These are phyloP conservation scores for Cucumis hystrix DNA, from an alignment of 306 rosid species.

Conservation along the genomic window DNA sequence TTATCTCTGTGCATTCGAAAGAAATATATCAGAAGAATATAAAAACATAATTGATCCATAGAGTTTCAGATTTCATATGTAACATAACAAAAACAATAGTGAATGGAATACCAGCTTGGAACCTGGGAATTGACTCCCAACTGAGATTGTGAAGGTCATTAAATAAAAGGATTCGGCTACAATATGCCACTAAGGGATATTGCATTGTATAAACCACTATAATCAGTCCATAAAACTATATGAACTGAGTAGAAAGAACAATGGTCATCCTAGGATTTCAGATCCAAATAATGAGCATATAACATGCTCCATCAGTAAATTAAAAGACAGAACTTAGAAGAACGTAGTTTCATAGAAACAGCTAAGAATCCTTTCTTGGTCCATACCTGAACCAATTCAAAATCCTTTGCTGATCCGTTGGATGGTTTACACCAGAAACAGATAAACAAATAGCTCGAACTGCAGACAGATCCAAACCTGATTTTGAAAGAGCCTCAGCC, in stretches of 20 bases:
- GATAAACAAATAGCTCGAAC: constrained; percentile 91
- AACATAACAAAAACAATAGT: not conserved
- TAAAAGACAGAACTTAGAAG: no score
- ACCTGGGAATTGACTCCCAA: not conserved
- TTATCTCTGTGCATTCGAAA: constrained; percentile 35
- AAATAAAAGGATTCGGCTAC: not conserved
- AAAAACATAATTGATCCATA: not conserved
- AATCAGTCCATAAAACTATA: not conserved
- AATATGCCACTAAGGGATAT: not conserved
- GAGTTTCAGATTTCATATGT: not conserved
- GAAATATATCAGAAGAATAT: not conserved
- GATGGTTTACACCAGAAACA: constrained; percentile 89
- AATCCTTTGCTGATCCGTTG: constrained; percentile 74
- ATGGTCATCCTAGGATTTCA: not conserved
- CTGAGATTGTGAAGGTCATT: not conserved
- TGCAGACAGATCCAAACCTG: constrained; percentile 62
- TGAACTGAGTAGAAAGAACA: not conserved
- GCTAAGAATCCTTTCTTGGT: constrained; percentile 3
- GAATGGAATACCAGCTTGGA: not conserved
- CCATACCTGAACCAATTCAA: constrained; percentile 71
- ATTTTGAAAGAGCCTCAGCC: constrained; percentile 65
- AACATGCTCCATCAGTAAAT: not conserved
- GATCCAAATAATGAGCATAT: not conserved
- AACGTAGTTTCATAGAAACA: not conserved
- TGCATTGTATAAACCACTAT: not conserved